Evolutionary conservation across 306 rosid species (phyloP), one percentile per base, ranked within the genome.

Genomic region (Biancaea sappan): DNA sequence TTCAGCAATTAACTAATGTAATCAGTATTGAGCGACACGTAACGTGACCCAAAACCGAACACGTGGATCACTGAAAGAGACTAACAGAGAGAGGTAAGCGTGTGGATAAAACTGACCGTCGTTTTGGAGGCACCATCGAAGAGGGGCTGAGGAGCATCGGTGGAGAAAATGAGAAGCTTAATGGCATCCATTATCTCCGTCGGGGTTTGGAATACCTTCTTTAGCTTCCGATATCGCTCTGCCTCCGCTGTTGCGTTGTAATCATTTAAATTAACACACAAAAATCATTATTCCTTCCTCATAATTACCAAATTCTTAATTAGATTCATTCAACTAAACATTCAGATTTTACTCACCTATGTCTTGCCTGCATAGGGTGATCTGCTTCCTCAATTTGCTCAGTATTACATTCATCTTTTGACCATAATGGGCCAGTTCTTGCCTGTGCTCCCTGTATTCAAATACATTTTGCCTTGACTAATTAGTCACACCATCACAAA

Each of bases 401-500:
- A 81, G 82, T 8, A 89, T 79, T 71, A 81, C 75, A 52, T 85
- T 84, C 24, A 87, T 80, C 58, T 87, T 89, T 35, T 83, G 90
- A 72, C 87, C 74, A 73, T 77, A 89, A 8, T 81, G 88, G 10
- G 95, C 82, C n/a, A 89, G 47, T 24, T 89, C 88, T 32, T 75
- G 77, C n/a, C 44, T 77, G 21, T 81, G 68, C 69, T 80, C 87
- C 57, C 92, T 88, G n/a, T 28, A 77, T 13, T 5, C 21, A 28
- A 13, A 26, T 56, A 4, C 24, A 34, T 34, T 34, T 34, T 34
- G 37, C 5, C 37, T 4, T 1, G 6, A 34, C 4, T 34, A 34
- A n/a, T n/a, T n/a, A 2, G 37, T 34, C 7, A 34, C 6, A 34
- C 5, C 3, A 10, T n/a, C n/a, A 40, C 46, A 40, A 40, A 40